These are phyloP conservation scores for Monilinia fructicola DNA, from an alignment of 2,329 filamentous ascomycete species.

Conservation along the genomic window DNA sequence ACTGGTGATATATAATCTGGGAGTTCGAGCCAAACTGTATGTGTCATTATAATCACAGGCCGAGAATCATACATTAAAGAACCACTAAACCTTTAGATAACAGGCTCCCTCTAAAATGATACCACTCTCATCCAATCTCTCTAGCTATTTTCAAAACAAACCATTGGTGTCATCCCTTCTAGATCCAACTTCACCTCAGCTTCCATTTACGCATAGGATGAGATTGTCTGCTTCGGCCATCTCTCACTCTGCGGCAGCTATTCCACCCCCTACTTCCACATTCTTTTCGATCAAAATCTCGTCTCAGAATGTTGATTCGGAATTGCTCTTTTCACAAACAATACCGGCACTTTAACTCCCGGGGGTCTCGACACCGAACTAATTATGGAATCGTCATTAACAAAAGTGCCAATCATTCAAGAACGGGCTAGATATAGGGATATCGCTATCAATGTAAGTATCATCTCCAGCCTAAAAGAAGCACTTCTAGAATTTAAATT, in stretches of 20 bases:
- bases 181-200: background rate
- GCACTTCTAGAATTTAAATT: conserved; percentile 19
- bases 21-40: conserved; percentile 17
- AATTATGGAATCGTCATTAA: background rate
- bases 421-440: conserved; percentile 20
- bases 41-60: background rate
- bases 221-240: conserved; percentile 15
- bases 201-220: conserved; percentile 9
- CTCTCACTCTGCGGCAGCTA: conserved; percentile 8
- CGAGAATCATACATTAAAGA: background rate
- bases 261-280: conserved; percentile 22
- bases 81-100: conserved; percentile 5
- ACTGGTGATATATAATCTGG: conserved; percentile 17
- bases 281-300: conserved; percentile 12
- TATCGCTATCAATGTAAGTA: conserved; percentile 23
- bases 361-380: background rate
- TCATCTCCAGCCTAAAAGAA: conserved; percentile 16
- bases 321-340: conserved; percentile 6
- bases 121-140: background rate
- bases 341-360: conserved; percentile 6
- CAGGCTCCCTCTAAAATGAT: conserved; percentile 22
- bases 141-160: too few species aligned
- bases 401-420: background rate
- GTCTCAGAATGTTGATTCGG: conserved; percentile 23
- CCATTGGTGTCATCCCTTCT: background rate